phyloP scores from a whole-genome alignment of 371 early-diverging fungal species.

The Mortierella sp. region DNA sequence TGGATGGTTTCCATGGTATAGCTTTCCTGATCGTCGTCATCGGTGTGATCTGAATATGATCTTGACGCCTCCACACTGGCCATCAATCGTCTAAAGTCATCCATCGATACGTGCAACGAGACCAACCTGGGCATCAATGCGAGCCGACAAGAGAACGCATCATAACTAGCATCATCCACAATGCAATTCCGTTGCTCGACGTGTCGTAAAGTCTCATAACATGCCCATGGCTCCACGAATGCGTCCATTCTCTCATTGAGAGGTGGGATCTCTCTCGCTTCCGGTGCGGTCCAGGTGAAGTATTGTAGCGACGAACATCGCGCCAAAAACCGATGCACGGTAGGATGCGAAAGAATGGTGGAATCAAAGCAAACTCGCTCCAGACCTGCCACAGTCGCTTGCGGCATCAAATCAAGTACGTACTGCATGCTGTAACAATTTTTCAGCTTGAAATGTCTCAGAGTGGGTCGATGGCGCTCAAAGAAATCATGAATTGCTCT shows the following conservation, averaged over 20 bases:
- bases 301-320: constrained; percentile 8
- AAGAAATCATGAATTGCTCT: constrained; percentile 16
- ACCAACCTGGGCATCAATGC: constrained; percentile 22
- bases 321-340: constrained; percentile 15
- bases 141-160: constrained; percentile 11
- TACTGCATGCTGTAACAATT: constrained; percentile 1
- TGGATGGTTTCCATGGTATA: constrained; percentile 8
- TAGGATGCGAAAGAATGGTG: constrained; percentile 5
- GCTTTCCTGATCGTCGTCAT: background rate
- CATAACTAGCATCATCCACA: background rate
- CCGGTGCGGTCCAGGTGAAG: constrained; percentile 11
- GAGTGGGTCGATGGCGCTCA: constrained; percentile 4
- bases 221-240: constrained; percentile 31
- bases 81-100: constrained; percentile 10
- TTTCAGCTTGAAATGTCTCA: constrained; percentile 4
- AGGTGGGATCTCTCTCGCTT: background rate
- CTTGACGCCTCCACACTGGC: background rate
- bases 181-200: constrained; percentile 15
- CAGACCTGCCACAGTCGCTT: background rate
- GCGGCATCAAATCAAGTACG: constrained; percentile 16
- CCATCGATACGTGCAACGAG: constrained; percentile 5
- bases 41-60: background rate
- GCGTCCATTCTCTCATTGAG: constrained; percentile 3
- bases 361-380: constrained; percentile 10
- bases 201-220: constrained; percentile 19